Percentiles rank a stretch among this genome's conserved stretches.
These are phyloP conservation scores for peach (Prunus persica) DNA, from an alignment of 306 rosid genomes.

Conservation along the genomic window Prunus_persica_NCBIv2 NC_034010.1:19127501-19128000, in stretches of 20 bases:
- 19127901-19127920: background rate
- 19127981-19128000: background rate
- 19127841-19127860: too few species aligned
- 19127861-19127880: background rate
- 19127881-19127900: background rate
- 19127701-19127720: constrained; percentile 90
- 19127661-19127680: constrained; percentile 75
- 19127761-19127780: background rate
- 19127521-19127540: background rate
- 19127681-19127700: constrained; percentile 85
- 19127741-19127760: constrained; percentile 10
- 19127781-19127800: too few species aligned
- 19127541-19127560: background rate
- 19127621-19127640: constrained; percentile 88
- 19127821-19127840: background rate
- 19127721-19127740: constrained; percentile 90
- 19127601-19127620: constrained; percentile 56
- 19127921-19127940: background rate
- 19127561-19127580: background rate
- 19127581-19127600: constrained; percentile 46
- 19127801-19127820: background rate
- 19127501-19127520: background rate
- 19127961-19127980: background rate
- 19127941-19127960: background rate
- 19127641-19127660: constrained; percentile 88